Conservation (phyloP, 164 flowering plant genomes). For the Hamamelis virginiana region DNA sequence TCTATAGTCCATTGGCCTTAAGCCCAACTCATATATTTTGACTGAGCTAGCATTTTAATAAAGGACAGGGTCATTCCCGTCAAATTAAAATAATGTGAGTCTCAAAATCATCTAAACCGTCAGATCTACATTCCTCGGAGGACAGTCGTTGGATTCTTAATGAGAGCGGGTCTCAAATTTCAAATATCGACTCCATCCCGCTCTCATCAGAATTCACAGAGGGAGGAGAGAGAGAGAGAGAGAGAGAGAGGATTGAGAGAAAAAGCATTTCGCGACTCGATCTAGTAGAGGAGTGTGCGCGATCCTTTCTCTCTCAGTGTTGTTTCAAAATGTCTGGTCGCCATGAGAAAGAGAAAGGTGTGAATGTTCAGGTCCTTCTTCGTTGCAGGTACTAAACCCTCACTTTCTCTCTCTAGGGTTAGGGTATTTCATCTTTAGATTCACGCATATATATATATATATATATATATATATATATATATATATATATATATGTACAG, state of each 20-base stretch:
- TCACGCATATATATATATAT: no score
- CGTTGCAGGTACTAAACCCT: conserved; percentile 74
- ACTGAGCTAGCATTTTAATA: background rate
- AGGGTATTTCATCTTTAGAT: background rate
- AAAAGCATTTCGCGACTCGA: conserved; percentile 4
- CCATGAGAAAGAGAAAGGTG: conserved; percentile 88
- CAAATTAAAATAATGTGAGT: background rate
- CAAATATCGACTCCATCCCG: conserved; percentile 24
- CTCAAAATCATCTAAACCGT: conserved; percentile 6
- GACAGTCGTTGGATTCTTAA: conserved; percentile 2
- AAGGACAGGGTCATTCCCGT: background rate
- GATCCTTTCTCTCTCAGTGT: conserved; percentile 10
- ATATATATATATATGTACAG: background rate
- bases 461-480: no score
- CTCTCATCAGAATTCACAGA: conserved; percentile 17
- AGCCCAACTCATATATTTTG: no score
- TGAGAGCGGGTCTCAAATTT: conserved; percentile 28
- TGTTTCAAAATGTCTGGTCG: conserved; percentile 55
- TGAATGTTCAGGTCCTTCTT: conserved; percentile 93
- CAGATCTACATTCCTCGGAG: background rate
- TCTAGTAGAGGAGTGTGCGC: background rate
- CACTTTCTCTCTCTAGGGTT: conserved; percentile 7
- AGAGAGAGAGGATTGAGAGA: conserved; percentile 6
- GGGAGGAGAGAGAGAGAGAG: conserved; percentile 18
- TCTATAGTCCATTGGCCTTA: no score